Evolutionary conservation across 305 asterid genomes (phyloP).

Genomic region (Rubia balearica): DNA sequence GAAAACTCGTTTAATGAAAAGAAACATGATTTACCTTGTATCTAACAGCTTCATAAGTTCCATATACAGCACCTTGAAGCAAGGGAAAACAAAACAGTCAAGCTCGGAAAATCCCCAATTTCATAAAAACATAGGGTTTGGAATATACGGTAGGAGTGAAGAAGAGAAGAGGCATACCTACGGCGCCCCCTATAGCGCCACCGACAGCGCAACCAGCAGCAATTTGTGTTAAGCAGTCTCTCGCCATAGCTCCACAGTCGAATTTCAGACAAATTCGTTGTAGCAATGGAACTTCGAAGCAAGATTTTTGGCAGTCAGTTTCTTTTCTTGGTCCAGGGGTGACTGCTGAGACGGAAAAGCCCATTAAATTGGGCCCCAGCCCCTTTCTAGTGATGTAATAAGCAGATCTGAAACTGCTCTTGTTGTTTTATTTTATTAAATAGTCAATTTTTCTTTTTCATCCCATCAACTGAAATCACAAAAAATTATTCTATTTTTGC

Average conservation of each 20-base stretch:
- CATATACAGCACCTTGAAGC: background rate
- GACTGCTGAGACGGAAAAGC: too few relatives aligned
- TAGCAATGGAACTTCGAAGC: background rate
- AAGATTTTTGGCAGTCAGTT: too few relatives aligned
- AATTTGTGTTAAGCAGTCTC: slow-evolving; percentile 56
- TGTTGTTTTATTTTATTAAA: too few relatives aligned
- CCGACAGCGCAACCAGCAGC: slow-evolving; percentile 68
- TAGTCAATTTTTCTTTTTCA: too few relatives aligned
- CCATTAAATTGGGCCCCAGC: too few relatives aligned
- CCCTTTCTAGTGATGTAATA: too few relatives aligned
- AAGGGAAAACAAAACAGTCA: background rate
- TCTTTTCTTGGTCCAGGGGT: too few relatives aligned
- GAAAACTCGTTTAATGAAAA: too few relatives aligned
- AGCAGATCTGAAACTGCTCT: too few relatives aligned
- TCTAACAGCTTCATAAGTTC: background rate
- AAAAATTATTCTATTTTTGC: too few relatives aligned
- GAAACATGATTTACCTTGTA: background rate
- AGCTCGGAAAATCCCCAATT: background rate
- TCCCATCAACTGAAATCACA: too few relatives aligned
- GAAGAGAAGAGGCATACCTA: slow-evolving; percentile 16
- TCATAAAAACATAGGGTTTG: background rate
- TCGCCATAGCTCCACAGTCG: slow-evolving; percentile 33
- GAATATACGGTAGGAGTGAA: background rate
- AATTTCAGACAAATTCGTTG: background rate
- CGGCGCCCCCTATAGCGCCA: slow-evolving; percentile 78